Evolutionary conservation across 768 basidiomycete species (phyloP).

Genomic region (Termitomyces bulborhizus): DNA sequence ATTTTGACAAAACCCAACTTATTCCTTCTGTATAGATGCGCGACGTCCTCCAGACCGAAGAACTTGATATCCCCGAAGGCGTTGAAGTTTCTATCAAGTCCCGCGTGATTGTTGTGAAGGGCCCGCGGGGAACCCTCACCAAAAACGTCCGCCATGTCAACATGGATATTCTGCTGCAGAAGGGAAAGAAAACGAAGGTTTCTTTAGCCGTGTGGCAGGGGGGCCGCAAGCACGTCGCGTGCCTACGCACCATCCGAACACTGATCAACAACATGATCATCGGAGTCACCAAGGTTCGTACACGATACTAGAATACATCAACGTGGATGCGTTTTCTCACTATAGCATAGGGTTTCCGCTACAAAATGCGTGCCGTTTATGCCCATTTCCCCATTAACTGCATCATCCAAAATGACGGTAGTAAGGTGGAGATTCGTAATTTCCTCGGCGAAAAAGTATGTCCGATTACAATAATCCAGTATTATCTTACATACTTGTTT

Average conservation of each 20-base stretch:
- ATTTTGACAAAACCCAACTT: constrained; percentile 32
- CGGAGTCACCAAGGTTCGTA: constrained; percentile 86
- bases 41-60: constrained; percentile 91
- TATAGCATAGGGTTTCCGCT: constrained; percentile 83
- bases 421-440: constrained; percentile 83
- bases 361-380: constrained; percentile 99
- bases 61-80: constrained; percentile 80
- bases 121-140: constrained; percentile 87
- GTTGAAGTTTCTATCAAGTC: constrained; percentile 87
- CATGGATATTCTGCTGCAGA: constrained; percentile 87
- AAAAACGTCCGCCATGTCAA: constrained; percentile 91
- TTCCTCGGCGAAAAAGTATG: constrained; percentile 90
- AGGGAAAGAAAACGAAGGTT: constrained; percentile 75
- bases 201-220: constrained; percentile 97
- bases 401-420: constrained; percentile 78
- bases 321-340: not conserved
- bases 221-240: constrained; percentile 96
- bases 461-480: not conserved
- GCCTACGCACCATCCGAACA: constrained; percentile 92
- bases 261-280: constrained; percentile 96
- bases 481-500: not conserved
- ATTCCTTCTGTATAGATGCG: constrained; percentile 58
- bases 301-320: no score
- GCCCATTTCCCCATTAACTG: constrained; percentile 99
- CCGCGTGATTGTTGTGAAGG: constrained; percentile 85